phyloP scores from a whole-genome alignment of 2,329 filamentous ascomycete genomes.

The Epichloe amarillans region DNA sequence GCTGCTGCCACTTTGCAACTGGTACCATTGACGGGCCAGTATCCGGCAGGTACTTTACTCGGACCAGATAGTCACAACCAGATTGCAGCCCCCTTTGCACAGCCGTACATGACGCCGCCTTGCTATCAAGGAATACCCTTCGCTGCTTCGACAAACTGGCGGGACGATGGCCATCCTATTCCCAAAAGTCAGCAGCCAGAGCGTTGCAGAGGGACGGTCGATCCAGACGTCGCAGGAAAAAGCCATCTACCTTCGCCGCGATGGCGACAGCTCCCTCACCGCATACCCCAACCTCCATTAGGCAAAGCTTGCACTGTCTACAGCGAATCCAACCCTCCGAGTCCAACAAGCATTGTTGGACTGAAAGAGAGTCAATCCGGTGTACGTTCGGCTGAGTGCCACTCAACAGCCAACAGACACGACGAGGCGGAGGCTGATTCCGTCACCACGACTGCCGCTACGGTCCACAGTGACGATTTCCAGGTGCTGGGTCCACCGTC shows the following conservation, averaged over 20 bases:
- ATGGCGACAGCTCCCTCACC: slow-evolving; percentile 17
- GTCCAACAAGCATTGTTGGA: background rate
- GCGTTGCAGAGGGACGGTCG: background rate
- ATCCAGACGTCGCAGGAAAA: background rate
- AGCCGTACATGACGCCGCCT: background rate
- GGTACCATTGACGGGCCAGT: background rate
- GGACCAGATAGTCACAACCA: background rate
- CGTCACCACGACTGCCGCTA: slow-evolving; percentile 18
- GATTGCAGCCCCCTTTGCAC: background rate
- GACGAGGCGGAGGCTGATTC: slow-evolving; percentile 9
- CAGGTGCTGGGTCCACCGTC: slow-evolving; percentile 8
- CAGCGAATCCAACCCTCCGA: slow-evolving; percentile 13
- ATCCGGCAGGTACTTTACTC: background rate
- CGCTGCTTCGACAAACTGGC: background rate
- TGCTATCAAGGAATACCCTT: background rate
- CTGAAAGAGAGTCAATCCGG: background rate
- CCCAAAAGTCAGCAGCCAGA: background rate
- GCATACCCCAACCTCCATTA: slow-evolving; percentile 15
- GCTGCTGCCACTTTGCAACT: background rate
- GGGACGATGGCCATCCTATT: background rate
- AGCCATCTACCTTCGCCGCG: slow-evolving; percentile 7
- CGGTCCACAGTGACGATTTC: slow-evolving; percentile 25
- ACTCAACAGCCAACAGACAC: background rate
- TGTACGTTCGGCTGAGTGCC: background rate
- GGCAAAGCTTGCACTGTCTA: slow-evolving; percentile 24